Percentiles rank a stretch among this genome's conserved stretches.
Conservation (phyloP, 75 land plant genomes). For the Azolla pinnata region DNA sequence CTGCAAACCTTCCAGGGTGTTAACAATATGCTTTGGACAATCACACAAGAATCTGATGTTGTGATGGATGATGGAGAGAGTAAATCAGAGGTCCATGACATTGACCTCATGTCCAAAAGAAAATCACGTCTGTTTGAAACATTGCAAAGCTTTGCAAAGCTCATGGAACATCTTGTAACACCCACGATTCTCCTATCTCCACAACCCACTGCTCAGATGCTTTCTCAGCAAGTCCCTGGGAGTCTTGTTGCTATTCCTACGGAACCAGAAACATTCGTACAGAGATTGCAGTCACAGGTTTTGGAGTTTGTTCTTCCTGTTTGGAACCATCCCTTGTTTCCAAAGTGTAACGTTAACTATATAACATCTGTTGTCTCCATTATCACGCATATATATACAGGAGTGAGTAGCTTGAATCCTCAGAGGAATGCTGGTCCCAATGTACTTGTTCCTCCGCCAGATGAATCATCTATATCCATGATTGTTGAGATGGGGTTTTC, state of each 20-base stretch:
- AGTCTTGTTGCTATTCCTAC: constrained; percentile 47
- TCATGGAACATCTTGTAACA: constrained; percentile 88
- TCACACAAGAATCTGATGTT: constrained; percentile 45
- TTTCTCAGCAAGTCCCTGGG: constrained; percentile 60
- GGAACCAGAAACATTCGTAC: constrained; percentile 82
- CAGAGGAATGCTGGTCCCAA: constrained; percentile 34
- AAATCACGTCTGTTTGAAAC: constrained; percentile 82
- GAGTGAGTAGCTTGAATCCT: constrained; percentile 44
- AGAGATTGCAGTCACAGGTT: constrained; percentile 72
- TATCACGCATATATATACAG: constrained; percentile 77
- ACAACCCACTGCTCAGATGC: constrained; percentile 54
- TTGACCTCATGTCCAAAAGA: constrained; percentile 35
- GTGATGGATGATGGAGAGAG: constrained; percentile 65
- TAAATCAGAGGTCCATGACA: constrained; percentile 29
- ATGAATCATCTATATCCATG: constrained; percentile 73
- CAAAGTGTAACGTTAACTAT: constrained; percentile 65
- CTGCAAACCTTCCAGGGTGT: constrained; percentile 61
- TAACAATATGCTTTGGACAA: constrained; percentile 72
- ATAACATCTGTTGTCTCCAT: constrained; percentile 64
- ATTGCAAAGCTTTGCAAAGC: constrained; percentile 59
- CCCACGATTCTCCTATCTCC: constrained; percentile 68
- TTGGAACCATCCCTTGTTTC: constrained; percentile 82
- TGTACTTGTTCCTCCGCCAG: constrained; percentile 65
- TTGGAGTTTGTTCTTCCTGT: constrained; percentile 78
- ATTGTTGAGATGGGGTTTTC: constrained; percentile 99